Evolutionary conservation across 306 rosid species (phyloP), one percentile per base, ranked within the genome.

Genomic region (Arachis hypogaea): DNA sequence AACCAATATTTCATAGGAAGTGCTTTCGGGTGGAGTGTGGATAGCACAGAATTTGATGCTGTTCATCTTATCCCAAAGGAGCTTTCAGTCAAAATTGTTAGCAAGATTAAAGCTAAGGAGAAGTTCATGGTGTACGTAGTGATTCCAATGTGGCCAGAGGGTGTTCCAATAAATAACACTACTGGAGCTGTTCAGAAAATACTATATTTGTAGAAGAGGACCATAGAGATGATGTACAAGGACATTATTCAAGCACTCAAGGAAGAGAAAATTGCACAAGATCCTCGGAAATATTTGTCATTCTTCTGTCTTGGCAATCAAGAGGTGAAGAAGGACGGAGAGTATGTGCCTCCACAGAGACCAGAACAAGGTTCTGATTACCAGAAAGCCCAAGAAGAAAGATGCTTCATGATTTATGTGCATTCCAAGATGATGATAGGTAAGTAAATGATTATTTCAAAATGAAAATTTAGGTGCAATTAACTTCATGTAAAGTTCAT

Each of bases 141-240:
- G 49, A 44, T 44, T 9, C 49, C 49, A 6, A 44, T 44, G 49
- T 44, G 49, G 49, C 49, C 49, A 7, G 49, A 44, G 49, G 49
- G 49, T 44, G 9, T 44, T 44, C 49, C 49, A 2, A 9, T 5
- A 44, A 6, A 9, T 44, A 44, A 7, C 2, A 6, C 49, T 44
- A 33, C 38, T 3, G 38, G 38, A 33, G 3, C 38, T 2, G 49
- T 6, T 50, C 87, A 86, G 76, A 85, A 76, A 18, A 83, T 86
- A 38, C 12, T 86, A 63, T 33, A 83, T 11, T 86, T 82, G 88
- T 86, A 86, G 44, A 86, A 63, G 54, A 59, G 61, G 80, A 86
- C 90, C 6, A 86, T 86, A 83, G 83, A 84, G 30, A 86, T 84
- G 86, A 86, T 86, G 88, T 86, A 86, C 28, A 79, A 51, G 28